A percentile compares a stretch with the other conserved stretches of the same genome.
These are phyloP conservation scores for Scedosporium apiospermum DNA, from an alignment of 2,329 filamentous ascomycete species.

Conservation along the genomic window DNA sequence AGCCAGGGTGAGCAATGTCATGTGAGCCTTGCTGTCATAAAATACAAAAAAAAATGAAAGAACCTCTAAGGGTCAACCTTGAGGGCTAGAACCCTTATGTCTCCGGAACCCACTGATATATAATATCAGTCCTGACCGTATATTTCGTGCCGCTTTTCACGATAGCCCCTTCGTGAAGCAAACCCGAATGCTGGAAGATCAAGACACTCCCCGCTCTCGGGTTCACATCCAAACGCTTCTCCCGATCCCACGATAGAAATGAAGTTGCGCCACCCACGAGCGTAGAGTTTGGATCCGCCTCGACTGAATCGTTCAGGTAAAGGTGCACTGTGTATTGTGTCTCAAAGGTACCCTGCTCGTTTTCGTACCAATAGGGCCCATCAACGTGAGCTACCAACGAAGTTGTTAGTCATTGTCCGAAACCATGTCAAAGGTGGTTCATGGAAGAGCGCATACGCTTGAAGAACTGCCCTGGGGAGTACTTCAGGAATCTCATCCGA, in stretches of 20 bases:
- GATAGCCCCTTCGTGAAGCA: conserved; percentile 37
- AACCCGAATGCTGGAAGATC: conserved; percentile 45
- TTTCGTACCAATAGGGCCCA: conserved; percentile 36
- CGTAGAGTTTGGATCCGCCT: conserved; percentile 6
- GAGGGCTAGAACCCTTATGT: not conserved
- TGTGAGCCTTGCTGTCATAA: too few relatives aligned
- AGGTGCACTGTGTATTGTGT: conserved; percentile 6
- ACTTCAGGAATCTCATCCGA: conserved; percentile 66
- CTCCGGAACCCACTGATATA: not conserved
- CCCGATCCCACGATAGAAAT: conserved; percentile 35
- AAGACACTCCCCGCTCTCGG: conserved; percentile 48
- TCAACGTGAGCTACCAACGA: conserved; percentile 53
- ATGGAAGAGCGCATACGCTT: conserved; percentile 24
- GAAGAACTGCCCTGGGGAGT: conserved; percentile 65
- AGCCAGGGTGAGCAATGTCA: too few relatives aligned
- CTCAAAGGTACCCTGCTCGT: not conserved
- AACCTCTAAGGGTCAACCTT: too few relatives aligned
- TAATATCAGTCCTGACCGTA: conserved; percentile 5
- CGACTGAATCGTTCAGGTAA: conserved; percentile 18
- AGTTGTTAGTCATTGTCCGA: not conserved
- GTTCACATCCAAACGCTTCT: conserved; percentile 39
- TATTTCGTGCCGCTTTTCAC: conserved; percentile 45
- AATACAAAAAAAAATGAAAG: too few relatives aligned
- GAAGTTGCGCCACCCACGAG: conserved; percentile 45
- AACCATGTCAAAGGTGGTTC: too few relatives aligned